Base-by-base conservation (phyloP, 1,284 basidiomycete genomes). In the Melampsora medusae region DNA sequence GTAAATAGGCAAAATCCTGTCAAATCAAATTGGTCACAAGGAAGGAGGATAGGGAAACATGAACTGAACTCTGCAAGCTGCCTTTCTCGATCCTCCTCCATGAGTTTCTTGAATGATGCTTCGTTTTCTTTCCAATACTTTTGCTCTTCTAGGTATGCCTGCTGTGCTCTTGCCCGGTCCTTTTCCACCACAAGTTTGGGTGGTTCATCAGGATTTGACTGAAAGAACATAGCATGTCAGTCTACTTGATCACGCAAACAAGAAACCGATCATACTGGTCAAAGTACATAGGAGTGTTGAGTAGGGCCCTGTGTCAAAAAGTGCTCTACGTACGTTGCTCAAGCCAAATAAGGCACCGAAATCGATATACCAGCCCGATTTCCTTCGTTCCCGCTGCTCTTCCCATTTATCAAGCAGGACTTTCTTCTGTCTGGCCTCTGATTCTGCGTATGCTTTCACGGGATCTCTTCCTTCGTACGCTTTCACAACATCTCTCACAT, bases 391-490 rank as follows among this genome's bases (percentile, higher is more conserved):
- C 79, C 86, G 85, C 67, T 88, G 86, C 78, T 88, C 86, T 82
- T 89, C 87, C 93, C 93, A 97, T 79, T 95, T 91, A 73, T 90
- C 91, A 16, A 93, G 82, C 78, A 93, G 90, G 75, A 86, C 86
- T 48, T 87, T 86, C 83, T 93, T 95, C 64, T 88, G 87, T 81
- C 91, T 90, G 0, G 89, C 89, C 84, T 97, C 93, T 78, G 90
- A 88, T 85, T 91, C 90, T 46, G 90, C 93, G 80, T 94, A 97
- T 84, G 95, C 94, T 7, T 90, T 79, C 0, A 94, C 89, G 77
- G 98, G 92, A 81, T 98, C 88, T 83, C 93, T 93, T 68, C 90
- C 93, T 12, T 87, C 84, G 82, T 97, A 99, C 16, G 90, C 90
- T 80, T 91, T 85, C 61, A 98, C 84, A 66, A 97, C 91, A 0